Percentiles rank a stretch among this genome's conserved stretches.
Evolutionary conservation across 2,329 filamentous ascomycete genomes (phyloP).

Genomic region (Venturia oleaginea): DNA sequence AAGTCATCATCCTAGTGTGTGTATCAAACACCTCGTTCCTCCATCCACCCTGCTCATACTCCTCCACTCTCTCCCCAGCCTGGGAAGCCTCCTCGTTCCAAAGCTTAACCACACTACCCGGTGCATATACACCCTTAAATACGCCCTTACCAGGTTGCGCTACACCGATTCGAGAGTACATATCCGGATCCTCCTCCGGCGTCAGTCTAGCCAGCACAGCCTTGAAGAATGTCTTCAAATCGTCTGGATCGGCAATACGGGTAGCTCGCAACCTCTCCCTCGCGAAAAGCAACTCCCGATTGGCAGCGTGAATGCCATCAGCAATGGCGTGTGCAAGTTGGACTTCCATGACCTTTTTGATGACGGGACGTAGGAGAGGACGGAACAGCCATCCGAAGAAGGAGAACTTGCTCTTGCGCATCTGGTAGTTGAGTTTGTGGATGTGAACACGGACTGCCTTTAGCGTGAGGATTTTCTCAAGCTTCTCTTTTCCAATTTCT

Average conservation of each 20-base stretch:
- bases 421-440: conserved; percentile 74
- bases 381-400: conserved; percentile 77
- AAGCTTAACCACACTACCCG: conserved; percentile 79
- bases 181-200: conserved; percentile 63
- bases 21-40: conserved; percentile 73
- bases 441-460: conserved; percentile 69
- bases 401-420: conserved; percentile 66
- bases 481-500: conserved; percentile 65
- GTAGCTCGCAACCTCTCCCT: conserved; percentile 80
- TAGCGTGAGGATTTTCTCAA: conserved; percentile 76
- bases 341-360: conserved; percentile 70
- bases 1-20: conserved; percentile 26
- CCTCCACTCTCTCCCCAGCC: conserved; percentile 65
- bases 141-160: conserved; percentile 51
- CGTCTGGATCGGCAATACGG: conserved; percentile 69
- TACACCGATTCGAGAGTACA: conserved; percentile 66
- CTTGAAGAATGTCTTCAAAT: conserved; percentile 72
- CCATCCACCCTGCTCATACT: conserved; percentile 66
- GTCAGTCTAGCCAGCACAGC: conserved; percentile 70
- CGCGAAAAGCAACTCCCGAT: conserved; percentile 79
- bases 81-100: conserved; percentile 71
- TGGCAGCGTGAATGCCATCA: conserved; percentile 60
- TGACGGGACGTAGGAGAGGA: conserved; percentile 69
- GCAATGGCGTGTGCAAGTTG: conserved; percentile 66
- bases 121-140: conserved; percentile 79